Conservation (phyloP, 345 rosid genomes). For the Syzygium jambos region DNA sequence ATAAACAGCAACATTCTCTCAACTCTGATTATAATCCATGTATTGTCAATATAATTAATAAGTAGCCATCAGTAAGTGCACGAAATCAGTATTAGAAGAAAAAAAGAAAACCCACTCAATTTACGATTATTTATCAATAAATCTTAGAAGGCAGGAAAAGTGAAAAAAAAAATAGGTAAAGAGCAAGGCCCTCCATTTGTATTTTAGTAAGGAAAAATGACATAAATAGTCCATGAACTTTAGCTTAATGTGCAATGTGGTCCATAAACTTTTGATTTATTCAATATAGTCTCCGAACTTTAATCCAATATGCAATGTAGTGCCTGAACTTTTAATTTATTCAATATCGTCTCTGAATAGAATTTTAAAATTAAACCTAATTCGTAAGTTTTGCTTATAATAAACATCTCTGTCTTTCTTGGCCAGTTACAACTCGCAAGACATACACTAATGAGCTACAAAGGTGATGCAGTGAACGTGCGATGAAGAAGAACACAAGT, state of each 20-base stretch:
- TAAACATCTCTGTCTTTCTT: no score
- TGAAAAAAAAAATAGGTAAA: not conserved
- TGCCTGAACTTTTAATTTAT: no score
- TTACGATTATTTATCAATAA: not conserved
- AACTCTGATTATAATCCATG: not conserved
- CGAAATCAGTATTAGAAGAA: rapidly evolving
- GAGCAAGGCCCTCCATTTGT: not conserved
- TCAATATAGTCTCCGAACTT: no score
- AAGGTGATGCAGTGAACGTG: not conserved
- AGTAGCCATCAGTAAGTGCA: not conserved
- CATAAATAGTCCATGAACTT: no score
- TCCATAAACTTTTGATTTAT: no score
- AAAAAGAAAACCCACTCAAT: not conserved
- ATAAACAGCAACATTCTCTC: not conserved
- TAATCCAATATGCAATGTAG: no score
- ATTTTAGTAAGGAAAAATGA: not conserved
- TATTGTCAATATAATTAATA: not conserved
- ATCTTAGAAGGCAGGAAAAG: not conserved
- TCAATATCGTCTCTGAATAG: rapidly evolving
- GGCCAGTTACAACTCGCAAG: not conserved
- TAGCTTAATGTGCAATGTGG: no score
- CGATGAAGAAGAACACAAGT: not conserved
- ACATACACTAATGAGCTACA: not conserved
- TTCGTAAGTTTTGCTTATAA: no score
- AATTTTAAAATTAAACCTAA: no score